Percentiles rank a stretch among this genome's conserved stretches.
phyloP scores from a whole-genome alignment of 441 rosid genomes.

The Hypseocharis bilobata region DNA sequence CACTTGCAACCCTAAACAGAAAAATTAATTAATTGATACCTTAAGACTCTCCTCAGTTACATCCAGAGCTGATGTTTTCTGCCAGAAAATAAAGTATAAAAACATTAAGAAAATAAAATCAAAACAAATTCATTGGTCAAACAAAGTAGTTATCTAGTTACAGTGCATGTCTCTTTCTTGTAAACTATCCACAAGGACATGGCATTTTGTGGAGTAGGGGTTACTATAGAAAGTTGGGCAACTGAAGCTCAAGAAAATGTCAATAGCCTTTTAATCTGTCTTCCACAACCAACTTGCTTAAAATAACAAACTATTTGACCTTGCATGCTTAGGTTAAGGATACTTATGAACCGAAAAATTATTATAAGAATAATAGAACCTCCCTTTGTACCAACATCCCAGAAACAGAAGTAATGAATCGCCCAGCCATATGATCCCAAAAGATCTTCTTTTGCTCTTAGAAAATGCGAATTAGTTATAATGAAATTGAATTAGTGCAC shows the following conservation, averaged over 20 bases:
- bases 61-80: slow-evolving; percentile 76
- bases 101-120: not conserved
- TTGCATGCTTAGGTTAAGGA: too few species aligned
- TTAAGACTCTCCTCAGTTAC: slow-evolving; percentile 62
- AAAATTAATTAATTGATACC: slow-evolving; percentile 32
- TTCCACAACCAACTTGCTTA: too few species aligned
- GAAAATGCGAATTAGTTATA: too few species aligned
- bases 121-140: slow-evolving; percentile 1
- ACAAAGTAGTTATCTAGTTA: not conserved
- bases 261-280: not conserved
- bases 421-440: too few species aligned
- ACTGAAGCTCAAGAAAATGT: not conserved
- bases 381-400: too few species aligned
- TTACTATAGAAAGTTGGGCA: not conserved
- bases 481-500: too few species aligned
- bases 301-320: not conserved
- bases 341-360: too few species aligned
- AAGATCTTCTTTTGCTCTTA: too few species aligned
- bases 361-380: too few species aligned
- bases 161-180: too few species aligned
- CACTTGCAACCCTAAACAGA: not conserved
- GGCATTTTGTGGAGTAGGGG: not conserved
- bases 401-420: too few species aligned
- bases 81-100: slow-evolving; percentile 22
- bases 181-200: not conserved